These are phyloP conservation scores for Rhynchosporium agropyri DNA, from an alignment of 2,329 filamentous ascomycete genomes.

Conservation along the genomic window DNA sequence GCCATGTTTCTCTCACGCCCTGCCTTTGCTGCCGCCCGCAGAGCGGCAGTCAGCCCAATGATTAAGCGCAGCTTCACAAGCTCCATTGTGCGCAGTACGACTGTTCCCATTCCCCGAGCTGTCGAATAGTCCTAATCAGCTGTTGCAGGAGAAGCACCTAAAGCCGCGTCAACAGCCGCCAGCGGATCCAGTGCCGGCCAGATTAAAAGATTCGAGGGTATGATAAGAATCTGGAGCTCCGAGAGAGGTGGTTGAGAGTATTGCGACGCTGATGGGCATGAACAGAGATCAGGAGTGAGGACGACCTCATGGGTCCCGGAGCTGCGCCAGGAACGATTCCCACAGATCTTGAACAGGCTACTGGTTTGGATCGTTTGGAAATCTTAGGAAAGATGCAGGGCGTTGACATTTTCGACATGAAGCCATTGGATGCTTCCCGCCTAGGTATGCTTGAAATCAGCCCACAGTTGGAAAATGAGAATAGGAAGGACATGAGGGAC, in stretches of 20 bases:
- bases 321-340: slow-evolving; percentile 81
- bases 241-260: background rate
- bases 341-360: slow-evolving; percentile 93
- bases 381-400: slow-evolving; percentile 99
- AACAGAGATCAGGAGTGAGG: slow-evolving; percentile 77
- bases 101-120: slow-evolving; percentile 36
- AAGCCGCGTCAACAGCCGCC: slow-evolving; percentile 26
- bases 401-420: slow-evolving; percentile 97
- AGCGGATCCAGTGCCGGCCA: slow-evolving; percentile 34
- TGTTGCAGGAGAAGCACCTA: slow-evolving; percentile 35
- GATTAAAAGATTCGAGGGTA: slow-evolving; percentile 43
- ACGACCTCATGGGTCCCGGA: slow-evolving; percentile 86
- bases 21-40: slow-evolving; percentile 62
- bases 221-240: slow-evolving; percentile 17
- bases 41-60: slow-evolving; percentile 56
- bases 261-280: slow-evolving; percentile 23
- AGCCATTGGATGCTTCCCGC: slow-evolving; percentile 87
- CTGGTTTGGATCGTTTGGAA: slow-evolving; percentile 97
- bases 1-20: slow-evolving; percentile 68
- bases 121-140: slow-evolving; percentile 20
- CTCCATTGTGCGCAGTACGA: slow-evolving; percentile 63
- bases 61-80: slow-evolving; percentile 62
- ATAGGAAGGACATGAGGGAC: slow-evolving; percentile 10
- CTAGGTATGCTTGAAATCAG: slow-evolving; percentile 58
- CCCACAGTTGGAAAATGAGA: slow-evolving; percentile 20